Base-by-base conservation (phyloP, 768 basidiomycete genomes). In the Tubosaeta brunneosetosa region DNA sequence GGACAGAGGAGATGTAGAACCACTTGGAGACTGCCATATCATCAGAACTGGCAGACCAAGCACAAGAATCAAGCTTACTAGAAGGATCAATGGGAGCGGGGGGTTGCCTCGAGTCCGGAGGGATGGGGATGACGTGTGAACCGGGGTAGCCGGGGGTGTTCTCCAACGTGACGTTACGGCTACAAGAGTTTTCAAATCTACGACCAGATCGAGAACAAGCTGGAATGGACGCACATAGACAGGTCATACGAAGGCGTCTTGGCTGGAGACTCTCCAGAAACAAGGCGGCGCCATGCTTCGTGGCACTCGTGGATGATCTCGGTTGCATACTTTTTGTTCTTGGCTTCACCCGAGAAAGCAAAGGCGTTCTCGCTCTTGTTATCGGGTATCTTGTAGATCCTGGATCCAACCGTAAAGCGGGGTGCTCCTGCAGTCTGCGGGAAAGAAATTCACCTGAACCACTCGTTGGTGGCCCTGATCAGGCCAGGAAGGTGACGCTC, bases 261-360 rank as follows among this genome's bases (percentile, higher is more conserved):
- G 56, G 86, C 83, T 38, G 85, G 82, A 56, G 71, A 76, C 59
- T 97, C 89, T 56, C 94, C 92, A 48, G 73, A 75, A 70, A 94
- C 79, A 62, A 99, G 82, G 66, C 90, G 90, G 65, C 93, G 91
- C 97, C 97, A 99, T 34, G 97, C 90, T 71, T 98, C 97, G 69
- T 98, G 88, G 74, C 91, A 94, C 71, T 99, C 97, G 72, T 97
- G 94, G 67, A 99, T 89, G 75, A 98, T 97, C 74, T 98, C 95
- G 49, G 90, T 92, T 31, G 97, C 97, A 69, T 98, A 99, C 73
- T 95, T 97, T 81, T 95, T 97, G 81, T 97, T 97, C 79, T 98
- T 99, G 59, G 95, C 95, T 75, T 99, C 97, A 52, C 97, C 97
- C 49, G 92, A 94, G 83, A 99, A 99, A 16, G 97, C 97, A 66